Percentiles rank a stretch among this genome's conserved stretches.
Evolutionary conservation across 805 yeast genomes (phyloP).

Genomic region (Kodamaea kaohsiungensis): DNA sequence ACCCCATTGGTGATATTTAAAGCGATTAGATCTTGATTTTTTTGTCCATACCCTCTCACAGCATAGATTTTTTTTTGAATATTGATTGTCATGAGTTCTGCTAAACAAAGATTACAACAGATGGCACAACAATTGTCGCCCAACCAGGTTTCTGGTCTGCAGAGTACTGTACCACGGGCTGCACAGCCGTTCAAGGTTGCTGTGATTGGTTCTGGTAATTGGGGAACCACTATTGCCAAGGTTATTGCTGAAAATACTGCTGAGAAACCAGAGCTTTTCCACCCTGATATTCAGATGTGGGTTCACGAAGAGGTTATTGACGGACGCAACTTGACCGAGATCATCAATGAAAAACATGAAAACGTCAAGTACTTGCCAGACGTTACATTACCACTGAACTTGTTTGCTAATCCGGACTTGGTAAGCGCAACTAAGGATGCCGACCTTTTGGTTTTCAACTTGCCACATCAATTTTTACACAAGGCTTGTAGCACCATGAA

Average conservation of each 20-base stretch:
- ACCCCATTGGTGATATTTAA: not conserved
- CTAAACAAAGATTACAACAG: conserved; percentile 27
- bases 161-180: conserved; percentile 3
- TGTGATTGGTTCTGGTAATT: conserved; percentile 48
- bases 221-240: conserved; percentile 52
- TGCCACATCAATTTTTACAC: conserved; percentile 48
- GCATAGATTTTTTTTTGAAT: not conserved
- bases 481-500: conserved; percentile 39
- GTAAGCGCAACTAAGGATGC: conserved; percentile 41
- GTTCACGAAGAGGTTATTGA: conserved; percentile 44
- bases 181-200: conserved; percentile 36
- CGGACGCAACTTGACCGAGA: conserved; percentile 43
- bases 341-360: conserved; percentile 44
- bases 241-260: conserved; percentile 45
- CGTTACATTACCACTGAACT: conserved; percentile 41
- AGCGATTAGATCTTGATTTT: not conserved
- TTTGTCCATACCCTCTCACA: not conserved
- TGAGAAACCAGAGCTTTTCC: conserved; percentile 39
- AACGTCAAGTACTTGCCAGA: conserved; percentile 48
- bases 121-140: conserved; percentile 29
- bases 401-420: conserved; percentile 42
- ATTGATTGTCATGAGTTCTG: conserved; percentile 5
- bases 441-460: conserved; percentile 45
- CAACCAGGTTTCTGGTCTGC: conserved; percentile 11
- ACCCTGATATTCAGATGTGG: conserved; percentile 45